Conservation (phyloP, 2,329 filamentous ascomycete genomes). For the Penicillium decumbens region DNA sequence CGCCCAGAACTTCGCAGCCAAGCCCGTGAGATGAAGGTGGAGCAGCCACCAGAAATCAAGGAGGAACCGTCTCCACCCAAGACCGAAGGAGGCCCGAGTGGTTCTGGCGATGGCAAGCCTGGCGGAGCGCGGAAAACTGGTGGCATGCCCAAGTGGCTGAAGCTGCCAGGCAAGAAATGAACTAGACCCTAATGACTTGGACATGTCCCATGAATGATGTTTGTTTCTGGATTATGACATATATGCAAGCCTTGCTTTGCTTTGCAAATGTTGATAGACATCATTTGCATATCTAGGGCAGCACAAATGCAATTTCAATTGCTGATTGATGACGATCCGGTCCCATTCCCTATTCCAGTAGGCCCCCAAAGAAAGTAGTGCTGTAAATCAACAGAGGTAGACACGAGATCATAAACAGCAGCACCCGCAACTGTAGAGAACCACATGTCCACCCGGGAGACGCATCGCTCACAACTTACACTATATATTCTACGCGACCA, state of each 20-base stretch:
- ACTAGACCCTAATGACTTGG: constrained; percentile 7
- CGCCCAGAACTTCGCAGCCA: constrained; percentile 56
- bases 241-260: neutral
- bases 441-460: no score
- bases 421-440: neutral
- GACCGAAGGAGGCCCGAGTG: constrained; percentile 22
- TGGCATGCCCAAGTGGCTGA: constrained; percentile 65
- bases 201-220: constrained; percentile 1
- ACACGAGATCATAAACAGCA: no score
- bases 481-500: neutral
- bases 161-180: constrained; percentile 67
- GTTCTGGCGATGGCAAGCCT: constrained; percentile 32
- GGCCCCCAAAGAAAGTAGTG: no score
- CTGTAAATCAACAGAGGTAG: no score
- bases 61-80: constrained; percentile 33
- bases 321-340: neutral
- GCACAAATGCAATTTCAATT: neutral
- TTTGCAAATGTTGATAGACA: neutral
- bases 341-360: neutral
- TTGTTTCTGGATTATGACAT: constrained; percentile 9
- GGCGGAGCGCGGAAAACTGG: constrained; percentile 31
- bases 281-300: neutral
- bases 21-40: constrained; percentile 60
- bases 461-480: no score
- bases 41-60: constrained; percentile 45